Base-by-base conservation (phyloP, 352 stramenopile species). In the Globisporangium canariense region DNA sequence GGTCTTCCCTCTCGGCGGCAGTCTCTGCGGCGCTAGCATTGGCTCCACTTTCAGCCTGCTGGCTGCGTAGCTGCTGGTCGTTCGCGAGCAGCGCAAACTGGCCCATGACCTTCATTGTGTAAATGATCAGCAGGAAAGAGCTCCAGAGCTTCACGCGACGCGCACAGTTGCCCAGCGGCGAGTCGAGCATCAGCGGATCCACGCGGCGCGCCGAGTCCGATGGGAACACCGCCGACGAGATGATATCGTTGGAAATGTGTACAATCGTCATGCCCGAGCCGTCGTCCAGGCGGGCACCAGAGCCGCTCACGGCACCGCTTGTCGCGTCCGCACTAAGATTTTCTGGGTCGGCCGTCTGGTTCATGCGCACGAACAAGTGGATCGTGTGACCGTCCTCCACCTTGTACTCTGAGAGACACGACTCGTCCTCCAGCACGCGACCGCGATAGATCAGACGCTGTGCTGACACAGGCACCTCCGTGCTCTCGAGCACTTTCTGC, bases 391-490 rank as follows among this genome's bases (percentile, higher is more conserved):
- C 91, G 45, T 96, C 80, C 61, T 97, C 91, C 4, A 98, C 81
- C 52, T 96, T 95, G 71, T 97, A 97, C 20, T 81, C 78, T 8
- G 68, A 73, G 7, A 98, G 73, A 4, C 71, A 54, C 38, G 81
- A 67, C 3, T 88, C 83, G 60, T 97, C 91, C 34, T 94, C 87
- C 2, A 98, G 77, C 52, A 97, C 88, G 36, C 88, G 87, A 30
- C 92, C 92, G 25, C 91, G 81, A 65, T 97, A 98, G 64, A 98
- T 98, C 40, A 98, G 81, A 28, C 91, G 77, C 75, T 98, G 92
- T 10, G 83, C 79, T 11, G 76, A 38, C 2, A 90, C 67, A 0
- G 81, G 67, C 45, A 96, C 83, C 49, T 92, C 86, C 0, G 86
- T 90, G 55, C 76, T 76, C 62, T 93, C 84, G 41, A 84, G 60